Percentiles rank a stretch among this genome's conserved stretches.
Conservation (phyloP, 2,329 filamentous ascomycete species). For the Penicillium palitans region DNA sequence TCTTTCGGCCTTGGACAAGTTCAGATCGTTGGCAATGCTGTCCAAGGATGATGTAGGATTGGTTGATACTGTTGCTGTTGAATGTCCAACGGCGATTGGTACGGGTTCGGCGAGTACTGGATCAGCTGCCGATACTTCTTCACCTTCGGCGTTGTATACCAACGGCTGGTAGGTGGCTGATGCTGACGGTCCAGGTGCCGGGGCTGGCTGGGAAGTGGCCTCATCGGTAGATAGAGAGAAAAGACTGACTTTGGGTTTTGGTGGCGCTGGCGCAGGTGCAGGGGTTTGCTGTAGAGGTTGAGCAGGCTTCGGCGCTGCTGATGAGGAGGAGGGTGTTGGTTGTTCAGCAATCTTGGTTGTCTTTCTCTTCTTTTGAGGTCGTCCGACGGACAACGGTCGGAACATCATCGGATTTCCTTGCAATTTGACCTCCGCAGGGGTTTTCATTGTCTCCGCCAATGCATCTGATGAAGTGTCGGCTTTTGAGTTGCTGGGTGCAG, state of each 20-base stretch:
- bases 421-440: conserved; percentile 47
- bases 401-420: conserved; percentile 84
- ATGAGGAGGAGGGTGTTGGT: conserved; percentile 17
- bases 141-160: conserved; percentile 38
- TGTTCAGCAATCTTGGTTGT: conserved; percentile 33
- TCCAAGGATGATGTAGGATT: conserved; percentile 52
- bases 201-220: conserved; percentile 12
- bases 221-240: conserved; percentile 43
- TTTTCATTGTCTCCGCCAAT: conserved; percentile 12
- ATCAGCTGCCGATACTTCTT: conserved; percentile 23
- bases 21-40: conserved; percentile 72
- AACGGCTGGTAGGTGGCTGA: conserved; percentile 41
- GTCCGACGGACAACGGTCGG: conserved; percentile 79
- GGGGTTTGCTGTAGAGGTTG: conserved; percentile 14
- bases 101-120: conserved; percentile 15
- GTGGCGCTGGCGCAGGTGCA: conserved; percentile 23
- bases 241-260: conserved; percentile 48
- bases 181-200: conserved; percentile 13
- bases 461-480: conserved; percentile 9
- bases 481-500: conserved; percentile 28
- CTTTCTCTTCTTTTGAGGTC: conserved; percentile 71
- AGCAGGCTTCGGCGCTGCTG: conserved; percentile 17
- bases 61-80: conserved; percentile 13
- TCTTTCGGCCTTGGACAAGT: conserved; percentile 72
- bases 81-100: conserved; percentile 1